Evolutionary conservation across 768 basidiomycete genomes (phyloP).

Genomic region (Leccinum subtestaceum): DNA sequence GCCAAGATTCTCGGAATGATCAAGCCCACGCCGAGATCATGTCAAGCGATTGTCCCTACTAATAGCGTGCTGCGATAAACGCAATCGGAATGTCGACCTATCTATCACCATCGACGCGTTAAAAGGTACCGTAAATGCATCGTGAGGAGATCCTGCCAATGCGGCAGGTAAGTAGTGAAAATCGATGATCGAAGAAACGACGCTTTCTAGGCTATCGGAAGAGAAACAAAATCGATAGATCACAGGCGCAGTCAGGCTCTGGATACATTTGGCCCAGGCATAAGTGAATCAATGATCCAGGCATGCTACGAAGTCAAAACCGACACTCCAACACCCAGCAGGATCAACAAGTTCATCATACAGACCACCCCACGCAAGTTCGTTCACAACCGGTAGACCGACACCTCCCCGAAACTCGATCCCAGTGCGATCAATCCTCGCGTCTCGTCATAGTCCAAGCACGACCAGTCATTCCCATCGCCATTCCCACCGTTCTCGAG

Average conservation of each 20-base stretch:
- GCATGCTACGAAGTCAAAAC: neutral
- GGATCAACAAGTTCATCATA: neutral
- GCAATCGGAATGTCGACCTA: no score
- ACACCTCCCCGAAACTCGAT: slow-evolving; percentile 46
- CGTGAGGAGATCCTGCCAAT: no score
- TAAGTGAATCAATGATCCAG: neutral
- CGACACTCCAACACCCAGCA: neutral
- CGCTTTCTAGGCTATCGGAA: no score
- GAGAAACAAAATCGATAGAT: no score
- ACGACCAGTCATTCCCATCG: slow-evolving; percentile 40
- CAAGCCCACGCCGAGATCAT: no score
- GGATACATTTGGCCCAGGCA: neutral
- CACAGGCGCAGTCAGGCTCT: neutral
- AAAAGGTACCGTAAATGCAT: no score
- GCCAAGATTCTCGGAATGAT: no score
- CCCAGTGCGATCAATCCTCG: slow-evolving; percentile 53
- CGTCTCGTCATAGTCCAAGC: slow-evolving; percentile 61
- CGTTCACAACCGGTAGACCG: slow-evolving; percentile 31
- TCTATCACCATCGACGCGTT: no score
- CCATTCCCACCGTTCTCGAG: slow-evolving; percentile 26
- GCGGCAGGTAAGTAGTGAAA: no score
- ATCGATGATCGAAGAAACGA: no score
- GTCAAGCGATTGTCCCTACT: no score
- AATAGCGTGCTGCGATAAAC: no score
- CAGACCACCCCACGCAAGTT: neutral